A percentile compares a stretch with the other conserved stretches of the same genome.
Conservation (phyloP, 192 early-diverging fungal genomes). For the Helicostylum pulchrum region DNA sequence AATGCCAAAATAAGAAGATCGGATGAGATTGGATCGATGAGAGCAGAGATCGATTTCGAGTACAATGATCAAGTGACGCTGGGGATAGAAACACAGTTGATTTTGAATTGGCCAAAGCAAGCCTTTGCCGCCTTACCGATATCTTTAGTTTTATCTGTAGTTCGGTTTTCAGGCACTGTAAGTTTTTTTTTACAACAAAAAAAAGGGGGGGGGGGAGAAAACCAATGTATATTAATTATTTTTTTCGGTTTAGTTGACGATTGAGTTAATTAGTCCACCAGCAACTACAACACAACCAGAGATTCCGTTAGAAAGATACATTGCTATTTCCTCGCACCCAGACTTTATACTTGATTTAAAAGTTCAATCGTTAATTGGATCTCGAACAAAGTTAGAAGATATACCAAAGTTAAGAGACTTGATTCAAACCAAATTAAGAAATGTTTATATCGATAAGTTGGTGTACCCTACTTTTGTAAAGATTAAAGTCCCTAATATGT, state of each 20-base stretch:
- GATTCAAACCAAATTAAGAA: slow-evolving; percentile 67
- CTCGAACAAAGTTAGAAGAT: slow-evolving; percentile 95
- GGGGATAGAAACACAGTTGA: slow-evolving; percentile 85
- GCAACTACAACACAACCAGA: slow-evolving; percentile 24
- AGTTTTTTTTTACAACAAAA: slow-evolving; percentile 20
- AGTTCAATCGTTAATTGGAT: slow-evolving; percentile 87
- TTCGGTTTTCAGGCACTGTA: slow-evolving; percentile 89
- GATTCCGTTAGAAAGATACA: slow-evolving; percentile 43
- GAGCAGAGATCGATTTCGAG: slow-evolving; percentile 45
- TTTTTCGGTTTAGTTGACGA: slow-evolving; percentile 56
- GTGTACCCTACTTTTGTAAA: slow-evolving; percentile 74
- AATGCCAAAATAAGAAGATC: slow-evolving; percentile 54
- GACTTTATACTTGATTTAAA: slow-evolving; percentile 85
- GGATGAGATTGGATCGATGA: slow-evolving; percentile 49
- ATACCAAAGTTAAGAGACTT: slow-evolving; percentile 90
- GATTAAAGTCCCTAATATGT: slow-evolving; percentile 60
- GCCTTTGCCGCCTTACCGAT: slow-evolving; percentile 89
- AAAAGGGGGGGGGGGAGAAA: no score
- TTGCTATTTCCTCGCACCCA: slow-evolving; percentile 52
- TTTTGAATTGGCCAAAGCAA: slow-evolving; percentile 94
- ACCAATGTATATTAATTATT: no score
- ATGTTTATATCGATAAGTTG: slow-evolving; percentile 67
- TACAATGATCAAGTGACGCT: slow-evolving; percentile 92
- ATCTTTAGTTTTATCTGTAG: slow-evolving; percentile 78
- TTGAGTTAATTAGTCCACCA: slow-evolving; percentile 34